Evolutionary conservation across 2,329 filamentous ascomycete genomes (phyloP).

Genomic region (Trichophyton rubrum): DNA sequence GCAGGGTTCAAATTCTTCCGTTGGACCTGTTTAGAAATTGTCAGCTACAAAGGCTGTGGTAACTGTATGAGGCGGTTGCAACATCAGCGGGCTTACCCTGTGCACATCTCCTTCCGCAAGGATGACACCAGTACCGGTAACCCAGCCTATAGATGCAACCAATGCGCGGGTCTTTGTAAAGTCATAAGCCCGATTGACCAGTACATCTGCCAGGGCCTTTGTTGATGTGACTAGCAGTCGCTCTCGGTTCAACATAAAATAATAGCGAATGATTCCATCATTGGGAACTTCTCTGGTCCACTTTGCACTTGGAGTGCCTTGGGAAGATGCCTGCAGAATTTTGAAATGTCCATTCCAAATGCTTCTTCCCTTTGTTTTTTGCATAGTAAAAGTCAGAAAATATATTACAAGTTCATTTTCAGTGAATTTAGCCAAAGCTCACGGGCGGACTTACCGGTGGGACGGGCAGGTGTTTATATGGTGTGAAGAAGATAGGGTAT

Average conservation of each 20-base stretch:
- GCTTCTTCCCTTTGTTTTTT: conserved; percentile 22
- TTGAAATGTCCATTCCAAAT: conserved; percentile 37
- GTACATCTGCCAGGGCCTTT: conserved; percentile 56
- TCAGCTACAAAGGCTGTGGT: neutral
- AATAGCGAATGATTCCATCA: conserved; percentile 56
- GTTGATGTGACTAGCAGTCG: conserved; percentile 49
- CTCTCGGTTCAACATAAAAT: conserved; percentile 49
- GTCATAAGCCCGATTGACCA: conserved; percentile 56
- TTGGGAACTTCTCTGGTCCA: conserved; percentile 53
- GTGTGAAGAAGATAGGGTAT: conserved; percentile 47
- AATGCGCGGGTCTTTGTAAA: conserved; percentile 52
- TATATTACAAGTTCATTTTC: neutral
- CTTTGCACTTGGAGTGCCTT: conserved; percentile 26
- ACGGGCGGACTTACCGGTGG: conserved; percentile 32
- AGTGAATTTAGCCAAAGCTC: neutral
- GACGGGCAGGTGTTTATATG: conserved; percentile 45
- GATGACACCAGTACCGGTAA: conserved; percentile 39
- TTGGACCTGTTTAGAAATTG: conserved; percentile 35
- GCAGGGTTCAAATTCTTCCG: conserved; percentile 69
- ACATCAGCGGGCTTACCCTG: conserved; percentile 37
- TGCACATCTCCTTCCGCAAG: conserved; percentile 87
- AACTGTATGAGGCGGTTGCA: neutral
- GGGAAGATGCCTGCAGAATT: conserved; percentile 27
- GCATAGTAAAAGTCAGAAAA: neutral
- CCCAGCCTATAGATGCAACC: conserved; percentile 23